Evolutionary conservation across 75 land plant species (phyloP).

Genomic region (Cryptomeria japonica): DNA sequence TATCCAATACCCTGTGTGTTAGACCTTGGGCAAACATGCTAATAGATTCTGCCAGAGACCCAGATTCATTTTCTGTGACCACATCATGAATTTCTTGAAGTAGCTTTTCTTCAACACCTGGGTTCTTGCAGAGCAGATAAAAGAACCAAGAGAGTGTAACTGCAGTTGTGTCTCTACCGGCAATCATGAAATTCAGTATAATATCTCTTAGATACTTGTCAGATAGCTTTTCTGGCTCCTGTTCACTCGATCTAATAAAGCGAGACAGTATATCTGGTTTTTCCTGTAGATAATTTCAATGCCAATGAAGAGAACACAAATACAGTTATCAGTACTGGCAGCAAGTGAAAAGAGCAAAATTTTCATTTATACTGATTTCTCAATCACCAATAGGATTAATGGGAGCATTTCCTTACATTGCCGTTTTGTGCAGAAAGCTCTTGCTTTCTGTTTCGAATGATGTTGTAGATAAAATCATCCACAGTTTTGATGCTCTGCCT

Average conservation of each 20-base stretch:
- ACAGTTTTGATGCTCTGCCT: slow-evolving; percentile 34
- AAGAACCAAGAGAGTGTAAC: slow-evolving; percentile 78
- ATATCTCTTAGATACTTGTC: slow-evolving; percentile 61
- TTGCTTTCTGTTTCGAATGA: slow-evolving; percentile 35
- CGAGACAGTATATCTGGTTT: slow-evolving; percentile 73
- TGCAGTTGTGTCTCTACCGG: slow-evolving; percentile 88
- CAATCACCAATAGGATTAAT: background rate
- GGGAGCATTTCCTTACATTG: slow-evolving; percentile 9
- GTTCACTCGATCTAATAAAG: slow-evolving; percentile 41
- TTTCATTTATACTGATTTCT: background rate
- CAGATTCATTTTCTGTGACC: background rate
- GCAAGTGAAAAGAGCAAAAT: background rate
- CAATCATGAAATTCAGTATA: slow-evolving; percentile 68
- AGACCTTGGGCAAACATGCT: slow-evolving; percentile 1
- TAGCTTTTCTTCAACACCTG: slow-evolving; percentile 50
- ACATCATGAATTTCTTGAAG: slow-evolving; percentile 21
- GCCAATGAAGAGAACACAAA: background rate
- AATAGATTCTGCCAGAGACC: background rate
- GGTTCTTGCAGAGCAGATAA: slow-evolving; percentile 68
- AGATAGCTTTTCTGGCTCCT: slow-evolving; percentile 29
- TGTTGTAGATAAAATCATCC: slow-evolving; percentile 46
- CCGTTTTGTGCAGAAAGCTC: slow-evolving; percentile 15
- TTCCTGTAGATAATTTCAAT: slow-evolving; percentile 15
- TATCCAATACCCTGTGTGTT: slow-evolving; percentile 18
- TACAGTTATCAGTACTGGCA: background rate